Evolutionary conservation across 2,329 filamentous ascomycete genomes (phyloP).

Genomic region (Trichoderma sp.): DNA sequence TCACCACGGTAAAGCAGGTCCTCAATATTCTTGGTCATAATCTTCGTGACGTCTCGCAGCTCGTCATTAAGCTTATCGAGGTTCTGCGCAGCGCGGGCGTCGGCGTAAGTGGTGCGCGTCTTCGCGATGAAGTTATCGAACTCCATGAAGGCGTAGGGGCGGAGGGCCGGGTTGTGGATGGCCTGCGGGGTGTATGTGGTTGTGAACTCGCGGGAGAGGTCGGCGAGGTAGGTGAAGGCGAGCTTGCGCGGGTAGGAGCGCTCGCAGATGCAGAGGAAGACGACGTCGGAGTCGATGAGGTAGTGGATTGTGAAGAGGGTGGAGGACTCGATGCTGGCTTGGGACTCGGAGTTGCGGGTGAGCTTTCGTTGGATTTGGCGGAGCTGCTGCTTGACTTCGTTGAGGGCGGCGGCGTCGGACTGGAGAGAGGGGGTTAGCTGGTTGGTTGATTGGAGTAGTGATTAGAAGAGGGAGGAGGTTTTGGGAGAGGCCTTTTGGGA

Average conservation of each 20-base stretch:
- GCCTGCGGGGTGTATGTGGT: constrained; percentile 74
- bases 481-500: neutral
- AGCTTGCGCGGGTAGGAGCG: constrained; percentile 94
- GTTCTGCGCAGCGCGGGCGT: constrained; percentile 86
- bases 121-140: constrained; percentile 96
- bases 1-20: constrained; percentile 94
- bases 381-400: constrained; percentile 85
- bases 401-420: constrained; percentile 66
- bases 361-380: constrained; percentile 88
- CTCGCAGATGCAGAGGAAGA: constrained; percentile 93
- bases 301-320: constrained; percentile 84
- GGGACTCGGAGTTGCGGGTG: constrained; percentile 82
- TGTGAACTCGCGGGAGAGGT: constrained; percentile 86
- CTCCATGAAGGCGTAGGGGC: constrained; percentile 95
- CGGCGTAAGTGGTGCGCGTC: constrained; percentile 91
- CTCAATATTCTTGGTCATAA: constrained; percentile 99
- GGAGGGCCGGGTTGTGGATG: constrained; percentile 70
- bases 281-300: constrained; percentile 76
- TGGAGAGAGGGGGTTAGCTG: constrained; percentile 18
- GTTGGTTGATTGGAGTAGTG: neutral
- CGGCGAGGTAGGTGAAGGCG: constrained; percentile 95
- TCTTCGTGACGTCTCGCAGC: constrained; percentile 94
- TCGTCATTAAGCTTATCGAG: constrained; percentile 95
- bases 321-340: constrained; percentile 87
- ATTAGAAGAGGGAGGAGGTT: neutral